A percentile compares a stretch with the other conserved stretches of the same genome.
Evolutionary conservation across 139 green algal genomes (phyloP).

Genomic region (Chlorella sp.): DNA sequence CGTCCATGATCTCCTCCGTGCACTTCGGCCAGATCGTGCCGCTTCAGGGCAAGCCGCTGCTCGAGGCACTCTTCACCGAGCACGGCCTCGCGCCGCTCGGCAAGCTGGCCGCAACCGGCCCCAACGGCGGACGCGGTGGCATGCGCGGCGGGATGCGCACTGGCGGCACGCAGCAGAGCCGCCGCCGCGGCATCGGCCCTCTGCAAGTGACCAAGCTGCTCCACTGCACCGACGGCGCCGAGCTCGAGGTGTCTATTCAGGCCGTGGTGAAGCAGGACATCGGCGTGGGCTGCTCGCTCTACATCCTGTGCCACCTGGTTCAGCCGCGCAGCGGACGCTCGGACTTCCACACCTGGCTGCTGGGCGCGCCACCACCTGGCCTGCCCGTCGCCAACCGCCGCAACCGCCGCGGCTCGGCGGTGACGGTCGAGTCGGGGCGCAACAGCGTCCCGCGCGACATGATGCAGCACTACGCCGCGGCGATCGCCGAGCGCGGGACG

Average conservation of each 20-base stretch:
- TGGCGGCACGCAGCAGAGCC: neutral
- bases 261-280: slow-evolving; percentile 2
- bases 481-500: too few species aligned
- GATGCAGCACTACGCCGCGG: too few species aligned
- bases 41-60: neutral
- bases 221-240: neutral
- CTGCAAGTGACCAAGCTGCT: neutral
- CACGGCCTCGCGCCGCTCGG: neutral
- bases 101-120: neutral
- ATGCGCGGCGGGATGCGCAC: too few species aligned
- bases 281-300: neutral
- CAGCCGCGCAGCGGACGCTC: neutral
- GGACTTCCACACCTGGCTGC: neutral
- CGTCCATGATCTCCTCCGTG: neutral
- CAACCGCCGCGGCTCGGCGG: neutral
- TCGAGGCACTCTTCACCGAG: neutral
- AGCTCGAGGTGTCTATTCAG: neutral
- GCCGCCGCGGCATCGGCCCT: neutral
- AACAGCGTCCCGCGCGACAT: neutral
- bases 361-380: neutral
- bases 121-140: neutral
- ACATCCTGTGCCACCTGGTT: neutral
- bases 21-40: neutral
- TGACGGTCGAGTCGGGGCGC: neutral
- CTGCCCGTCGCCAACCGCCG: neutral